These are phyloP conservation scores for Boletus barrowsii DNA, from an alignment of 768 basidiomycete species.

Conservation along the genomic window DNA sequence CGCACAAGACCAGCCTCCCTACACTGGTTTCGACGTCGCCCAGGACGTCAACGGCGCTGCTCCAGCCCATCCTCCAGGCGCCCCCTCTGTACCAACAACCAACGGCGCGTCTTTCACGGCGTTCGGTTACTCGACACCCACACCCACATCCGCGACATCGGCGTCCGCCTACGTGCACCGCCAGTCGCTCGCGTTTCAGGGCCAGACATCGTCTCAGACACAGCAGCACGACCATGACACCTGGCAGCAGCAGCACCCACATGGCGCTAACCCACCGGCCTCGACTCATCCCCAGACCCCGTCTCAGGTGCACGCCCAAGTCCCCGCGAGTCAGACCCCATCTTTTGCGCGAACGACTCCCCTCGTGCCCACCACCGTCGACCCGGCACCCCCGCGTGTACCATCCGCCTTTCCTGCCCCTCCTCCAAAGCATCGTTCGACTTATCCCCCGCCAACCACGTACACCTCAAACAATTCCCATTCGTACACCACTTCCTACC, in stretches of 20 bases:
- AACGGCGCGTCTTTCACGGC: slow-evolving; percentile 20
- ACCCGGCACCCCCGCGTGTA: slow-evolving; percentile 11
- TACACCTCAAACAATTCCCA: slow-evolving; percentile 20
- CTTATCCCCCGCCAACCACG: slow-evolving; percentile 19
- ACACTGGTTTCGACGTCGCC: slow-evolving; percentile 17
- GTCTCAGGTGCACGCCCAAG: slow-evolving; percentile 20
- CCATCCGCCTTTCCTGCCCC: slow-evolving; percentile 12
- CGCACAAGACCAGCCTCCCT: slow-evolving; percentile 10
- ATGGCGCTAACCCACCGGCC: slow-evolving; percentile 5
- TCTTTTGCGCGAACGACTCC: slow-evolving; percentile 28
- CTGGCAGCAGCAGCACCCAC: slow-evolving; percentile 27
- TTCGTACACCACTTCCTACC: slow-evolving; percentile 11
- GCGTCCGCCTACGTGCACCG: slow-evolving; percentile 21
- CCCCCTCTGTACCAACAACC: not conserved
- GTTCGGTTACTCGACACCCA: slow-evolving; percentile 23
- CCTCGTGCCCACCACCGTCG: slow-evolving; percentile 29
- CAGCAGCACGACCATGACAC: slow-evolving; percentile 21
- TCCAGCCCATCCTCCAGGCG: not conserved
- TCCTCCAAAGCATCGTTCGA: slow-evolving; percentile 20
- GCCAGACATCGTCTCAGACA: slow-evolving; percentile 12
- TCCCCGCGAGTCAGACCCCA: slow-evolving; percentile 8
- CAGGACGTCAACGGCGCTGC: slow-evolving; percentile 15
- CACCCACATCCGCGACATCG: slow-evolving; percentile 21
- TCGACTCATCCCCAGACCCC: slow-evolving; percentile 15
- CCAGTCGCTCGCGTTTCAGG: slow-evolving; percentile 20